Conservation (phyloP, 331 rosid genomes). For the Ulmus americana region DNA sequence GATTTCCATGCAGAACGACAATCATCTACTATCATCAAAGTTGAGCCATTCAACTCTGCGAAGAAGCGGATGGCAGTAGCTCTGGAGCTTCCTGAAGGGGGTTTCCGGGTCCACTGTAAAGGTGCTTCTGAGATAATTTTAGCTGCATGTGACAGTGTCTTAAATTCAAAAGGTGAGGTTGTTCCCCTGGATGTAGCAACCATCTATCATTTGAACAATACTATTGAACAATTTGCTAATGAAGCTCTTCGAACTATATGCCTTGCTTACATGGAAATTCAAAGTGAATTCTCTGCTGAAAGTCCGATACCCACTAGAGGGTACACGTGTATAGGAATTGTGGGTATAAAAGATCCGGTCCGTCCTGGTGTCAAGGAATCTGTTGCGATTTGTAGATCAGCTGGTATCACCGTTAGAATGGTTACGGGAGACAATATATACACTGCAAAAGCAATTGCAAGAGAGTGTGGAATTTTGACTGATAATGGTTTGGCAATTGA, state of each 20-base stretch:
- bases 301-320: conserved; percentile 56
- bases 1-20: conserved; percentile 58
- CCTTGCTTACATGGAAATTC: conserved; percentile 74
- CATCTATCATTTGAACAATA: conserved; percentile 40
- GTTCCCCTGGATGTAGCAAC: conserved; percentile 54
- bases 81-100: conserved; percentile 59
- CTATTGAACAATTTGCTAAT: conserved; percentile 66
- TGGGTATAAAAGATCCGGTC: conserved; percentile 97
- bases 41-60: conserved; percentile 87
- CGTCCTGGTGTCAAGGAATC: conserved; percentile 94
- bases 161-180: conserved; percentile 53
- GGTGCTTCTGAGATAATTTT: conserved; percentile 93
- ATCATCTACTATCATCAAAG: conserved; percentile 50
- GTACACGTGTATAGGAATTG: conserved; percentile 84
- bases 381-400: conserved; percentile 85
- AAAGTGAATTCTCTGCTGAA: conserved; percentile 41
- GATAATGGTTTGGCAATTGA: conserved; percentile 78
- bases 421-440: conserved; percentile 95
- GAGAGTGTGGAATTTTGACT: conserved; percentile 94
- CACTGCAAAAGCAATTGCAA: conserved; percentile 97
- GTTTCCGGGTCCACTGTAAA: conserved; percentile 75
- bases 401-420: conserved; percentile 89
- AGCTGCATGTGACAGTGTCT: conserved; percentile 59
- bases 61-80: conserved; percentile 84
- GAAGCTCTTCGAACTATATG: conserved; percentile 94